Evolutionary conservation across 257 asterid genomes (phyloP), one percentile per base, ranked within the genome.

Genomic region (Nicotiana knightiana): DNA sequence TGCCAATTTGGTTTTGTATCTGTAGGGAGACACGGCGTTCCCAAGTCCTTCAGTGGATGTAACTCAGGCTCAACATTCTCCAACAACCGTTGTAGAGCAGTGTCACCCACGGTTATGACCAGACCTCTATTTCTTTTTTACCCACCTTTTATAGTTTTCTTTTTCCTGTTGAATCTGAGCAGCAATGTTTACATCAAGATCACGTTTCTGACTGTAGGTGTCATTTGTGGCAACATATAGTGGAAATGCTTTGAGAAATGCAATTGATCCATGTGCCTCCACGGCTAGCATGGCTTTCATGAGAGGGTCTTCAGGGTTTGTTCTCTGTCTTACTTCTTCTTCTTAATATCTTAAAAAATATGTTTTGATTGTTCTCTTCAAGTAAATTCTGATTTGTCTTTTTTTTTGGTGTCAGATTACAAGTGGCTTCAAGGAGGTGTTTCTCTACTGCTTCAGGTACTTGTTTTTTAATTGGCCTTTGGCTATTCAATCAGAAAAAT

Each of bases 161-260:
- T 30, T 32, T 48, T 57, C 30, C 43, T 33, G 80, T 28, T 76
- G 64, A 33, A 82, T 53, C n/a, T n/a, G 58, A 82, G 35, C 64
- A 62, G 39, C 16, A 53, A n/a, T 39, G 75, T 30, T 48, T 26
- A 33, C n/a, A 26, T 82, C 13, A 7, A 37, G 11, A 43, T 43
- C 37, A 46, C 54, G 43, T 67, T 46, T 73, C 26, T 82, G 16
- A 53, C 26, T 86, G 80, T 86, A 96, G 99, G 83, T 81, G 66
- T 84, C 92, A 83, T 62, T 83, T 32, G 76, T 61, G 32, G 85
- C 85, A 83, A 82, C 64, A 81, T 76, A 81, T 63, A 88, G 85
- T 83, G 88, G 89, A 87, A 85, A 83, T 85, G 85, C 88, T 86
- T 58, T 81, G 51, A 83, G 92, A 91, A 76, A 84, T 46, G 83